Conservation (phyloP, 495 filamentous ascomycete species). For the Trichoderma virens region DNA sequence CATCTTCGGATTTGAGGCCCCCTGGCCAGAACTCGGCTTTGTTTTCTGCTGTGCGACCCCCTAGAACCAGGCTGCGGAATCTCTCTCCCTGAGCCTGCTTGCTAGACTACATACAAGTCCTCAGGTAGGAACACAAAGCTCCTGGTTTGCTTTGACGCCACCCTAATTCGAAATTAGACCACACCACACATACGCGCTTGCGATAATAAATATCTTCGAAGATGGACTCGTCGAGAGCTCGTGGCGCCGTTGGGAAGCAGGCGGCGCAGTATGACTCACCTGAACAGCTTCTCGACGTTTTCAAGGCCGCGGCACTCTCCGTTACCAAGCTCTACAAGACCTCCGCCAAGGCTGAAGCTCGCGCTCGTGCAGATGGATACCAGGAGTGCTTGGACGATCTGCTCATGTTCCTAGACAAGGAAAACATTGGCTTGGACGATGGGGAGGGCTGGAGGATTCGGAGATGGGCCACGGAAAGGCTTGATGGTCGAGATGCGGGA, state of each 20-base stretch:
- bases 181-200: not conserved
- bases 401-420: conserved; percentile 70
- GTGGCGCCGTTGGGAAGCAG: not conserved
- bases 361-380: conserved; percentile 71
- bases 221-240: not conserved
- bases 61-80: not conserved
- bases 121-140: conserved; percentile 4
- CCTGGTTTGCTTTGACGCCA: not conserved
- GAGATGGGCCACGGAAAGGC: conserved; percentile 75
- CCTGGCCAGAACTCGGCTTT: not conserved
- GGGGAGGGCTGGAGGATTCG: conserved; percentile 76
- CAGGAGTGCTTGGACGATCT: conserved; percentile 92
- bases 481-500: conserved; percentile 49
- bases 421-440: conserved; percentile 66
- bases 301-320: conserved; percentile 85
- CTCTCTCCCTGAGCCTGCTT: not conserved
- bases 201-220: not conserved
- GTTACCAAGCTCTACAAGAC: conserved; percentile 95
- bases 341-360: conserved; percentile 66
- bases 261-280: conserved; percentile 44
- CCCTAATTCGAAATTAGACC: not conserved
- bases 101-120: not conserved
- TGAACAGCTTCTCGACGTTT: conserved; percentile 77
- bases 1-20: not conserved
- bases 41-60: not conserved